Conservation (phyloP, 2,329 filamentous ascomycete species). For the Aspergillus fischeri region DNA sequence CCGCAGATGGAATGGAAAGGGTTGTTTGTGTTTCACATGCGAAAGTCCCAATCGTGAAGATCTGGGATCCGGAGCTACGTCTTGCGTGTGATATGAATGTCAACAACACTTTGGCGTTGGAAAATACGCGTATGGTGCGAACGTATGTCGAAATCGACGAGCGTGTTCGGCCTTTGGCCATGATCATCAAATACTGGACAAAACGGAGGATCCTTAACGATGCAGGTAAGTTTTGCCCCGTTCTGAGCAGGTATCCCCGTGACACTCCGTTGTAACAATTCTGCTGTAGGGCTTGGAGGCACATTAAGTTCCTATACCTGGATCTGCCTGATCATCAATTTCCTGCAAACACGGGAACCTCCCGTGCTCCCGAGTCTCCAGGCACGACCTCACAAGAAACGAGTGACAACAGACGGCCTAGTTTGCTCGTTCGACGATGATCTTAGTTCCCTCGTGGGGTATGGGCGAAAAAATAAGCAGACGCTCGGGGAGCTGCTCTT, state of each 20-base stretch:
- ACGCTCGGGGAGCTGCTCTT: conserved; percentile 84
- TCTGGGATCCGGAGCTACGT: conserved; percentile 90
- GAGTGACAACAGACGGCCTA: conserved; percentile 59
- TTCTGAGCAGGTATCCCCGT: neutral
- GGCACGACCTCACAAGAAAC: conserved; percentile 61
- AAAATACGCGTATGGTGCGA: conserved; percentile 97
- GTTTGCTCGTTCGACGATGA: conserved; percentile 84
- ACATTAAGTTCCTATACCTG: conserved; percentile 98
- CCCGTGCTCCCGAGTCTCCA: conserved; percentile 84
- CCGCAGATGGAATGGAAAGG: conserved; percentile 85
- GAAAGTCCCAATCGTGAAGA: conserved; percentile 97
- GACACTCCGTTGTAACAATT: conserved; percentile 13
- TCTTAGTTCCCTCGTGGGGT: conserved; percentile 67
- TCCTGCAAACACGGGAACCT: conserved; percentile 80
- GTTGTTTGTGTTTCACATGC: conserved; percentile 92
- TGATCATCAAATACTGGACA: conserved; percentile 98
- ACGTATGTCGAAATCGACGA: conserved; percentile 93
- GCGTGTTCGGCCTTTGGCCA: conserved; percentile 83
- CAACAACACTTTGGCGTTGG: conserved; percentile 90
- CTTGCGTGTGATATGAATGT: conserved; percentile 98
- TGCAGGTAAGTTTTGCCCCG: conserved; percentile 63
- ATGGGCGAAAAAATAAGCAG: conserved; percentile 75
- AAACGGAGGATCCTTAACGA: conserved; percentile 90
- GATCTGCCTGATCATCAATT: conserved; percentile 98
- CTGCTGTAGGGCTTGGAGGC: conserved; percentile 69